These are phyloP conservation scores for Cladobotryum mycophilum DNA, from an alignment of 2,329 filamentous ascomycete species.

Conservation along the genomic window DNA sequence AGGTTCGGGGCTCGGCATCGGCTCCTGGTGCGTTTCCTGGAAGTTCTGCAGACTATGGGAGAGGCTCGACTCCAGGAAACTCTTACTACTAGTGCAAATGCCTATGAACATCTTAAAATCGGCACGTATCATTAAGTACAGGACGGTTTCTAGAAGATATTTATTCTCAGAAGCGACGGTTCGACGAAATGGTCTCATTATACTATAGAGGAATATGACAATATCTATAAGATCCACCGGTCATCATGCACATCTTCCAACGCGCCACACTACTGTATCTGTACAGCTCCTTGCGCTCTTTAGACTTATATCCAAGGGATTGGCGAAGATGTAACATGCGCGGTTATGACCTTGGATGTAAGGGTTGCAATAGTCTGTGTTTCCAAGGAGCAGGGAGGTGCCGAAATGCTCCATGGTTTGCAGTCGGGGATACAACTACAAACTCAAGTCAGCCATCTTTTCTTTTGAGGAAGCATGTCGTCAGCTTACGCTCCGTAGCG, in stretches of 20 bases:
- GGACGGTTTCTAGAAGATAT: background rate
- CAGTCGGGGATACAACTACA: constrained; percentile 20
- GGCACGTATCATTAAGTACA: no score
- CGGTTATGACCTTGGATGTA: background rate
- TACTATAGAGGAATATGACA: no score
- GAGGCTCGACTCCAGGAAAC: constrained; percentile 25
- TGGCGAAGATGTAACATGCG: background rate
- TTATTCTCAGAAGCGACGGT: background rate
- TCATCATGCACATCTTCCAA: no score
- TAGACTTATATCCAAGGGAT: background rate
- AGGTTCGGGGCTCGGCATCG: constrained; percentile 23
- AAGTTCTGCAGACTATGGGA: constrained; percentile 33
- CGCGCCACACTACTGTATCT: no score
- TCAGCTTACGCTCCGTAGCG: constrained; percentile 18
- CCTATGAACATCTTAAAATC: no score
- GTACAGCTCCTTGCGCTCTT: no score
- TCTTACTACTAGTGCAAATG: constrained; percentile 28
- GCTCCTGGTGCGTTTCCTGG: constrained; percentile 47
- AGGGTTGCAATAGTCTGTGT: background rate
- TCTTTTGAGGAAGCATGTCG: background rate
- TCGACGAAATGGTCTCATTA: no score
- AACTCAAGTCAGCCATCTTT: background rate
- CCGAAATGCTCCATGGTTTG: constrained; percentile 12
- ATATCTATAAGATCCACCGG: no score
- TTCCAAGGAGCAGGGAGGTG: constrained; percentile 14